Base-by-base conservation (phyloP, 495 filamentous ascomycete species). In the Podospora conica region DNA sequence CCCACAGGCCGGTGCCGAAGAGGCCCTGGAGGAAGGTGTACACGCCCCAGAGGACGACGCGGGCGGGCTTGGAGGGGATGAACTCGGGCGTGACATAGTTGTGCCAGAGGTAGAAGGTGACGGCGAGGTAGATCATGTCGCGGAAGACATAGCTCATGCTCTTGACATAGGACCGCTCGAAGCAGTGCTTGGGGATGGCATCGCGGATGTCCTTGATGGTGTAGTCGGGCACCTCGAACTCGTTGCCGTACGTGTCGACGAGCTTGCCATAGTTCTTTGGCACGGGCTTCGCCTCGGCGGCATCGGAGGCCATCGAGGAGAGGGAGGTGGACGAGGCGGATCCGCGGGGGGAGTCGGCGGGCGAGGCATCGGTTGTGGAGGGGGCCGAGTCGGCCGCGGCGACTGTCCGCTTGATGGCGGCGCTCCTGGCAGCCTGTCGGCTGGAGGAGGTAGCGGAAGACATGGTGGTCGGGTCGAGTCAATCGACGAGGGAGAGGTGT, bases 311-410 rank as follows among this genome's bases (percentile, higher is more conserved):
- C 79, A 97, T 82, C 55, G 94, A 97, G 28, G 94, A 97, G 60
- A 97, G 84, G 3, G 94, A 97, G 6, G 95, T 96, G 22, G 90
- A 90, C 9, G 93, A 97, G 21, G 91, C 86, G 11, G 92, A 96
- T 48, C 86, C 86, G 33, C 84, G 82, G 61, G 92, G 92, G 61
- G 87, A 89, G 70, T 88, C 85, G 54, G 82, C 74, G 7, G 89
- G 89, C 11, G 91, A 92, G 48, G 80, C 84, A 40, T 86, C 79
- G 55, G 85, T 84, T 4, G 82, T 89, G 53, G 85, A 80, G 4
- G 83, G 78, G 3, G 90, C 89, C 28, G 88, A 88, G 57, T 78
- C 77, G 29, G 78, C 80, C 3, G 74, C 71, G 21, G 74, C 75
- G 53, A 72, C 60, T 55, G 76, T 78, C 61, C 79, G 75, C 60